Percentiles rank a stretch among this genome's conserved stretches.
Evolutionary conservation across 345 rosid genomes (phyloP).

Genomic region (Linum lewisii): DNA sequence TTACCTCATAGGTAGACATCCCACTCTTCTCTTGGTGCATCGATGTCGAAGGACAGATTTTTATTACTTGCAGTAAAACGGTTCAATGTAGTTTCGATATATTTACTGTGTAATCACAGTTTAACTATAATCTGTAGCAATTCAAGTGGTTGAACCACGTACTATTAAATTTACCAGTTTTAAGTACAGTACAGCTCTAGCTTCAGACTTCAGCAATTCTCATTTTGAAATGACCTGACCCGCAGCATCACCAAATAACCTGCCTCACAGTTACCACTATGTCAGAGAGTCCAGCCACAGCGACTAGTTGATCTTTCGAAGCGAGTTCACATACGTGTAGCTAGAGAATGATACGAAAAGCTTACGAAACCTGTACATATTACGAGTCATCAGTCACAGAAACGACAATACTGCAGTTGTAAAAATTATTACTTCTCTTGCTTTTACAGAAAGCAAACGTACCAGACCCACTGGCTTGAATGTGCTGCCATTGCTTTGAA

Average conservation of each 20-base stretch:
- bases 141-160: too few relatives aligned
- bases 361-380: slow-evolving; percentile 62
- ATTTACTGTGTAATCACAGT: too few relatives aligned
- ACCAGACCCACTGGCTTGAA: slow-evolving; percentile 88
- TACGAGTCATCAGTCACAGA: not conserved
- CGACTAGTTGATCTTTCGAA: slow-evolving; percentile 30
- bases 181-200: too few relatives aligned
- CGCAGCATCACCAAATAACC: not conserved
- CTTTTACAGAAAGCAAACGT: slow-evolving; percentile 14
- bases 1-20: too few relatives aligned
- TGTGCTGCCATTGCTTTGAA: slow-evolving; percentile 69
- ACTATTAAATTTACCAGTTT: too few relatives aligned
- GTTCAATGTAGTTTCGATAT: too few relatives aligned
- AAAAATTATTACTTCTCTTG: not conserved
- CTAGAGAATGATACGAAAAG: slow-evolving; percentile 77
- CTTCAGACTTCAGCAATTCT: too few relatives aligned
- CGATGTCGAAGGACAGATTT: too few relatives aligned
- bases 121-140: too few relatives aligned
- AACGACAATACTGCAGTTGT: not conserved
- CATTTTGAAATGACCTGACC: too few relatives aligned
- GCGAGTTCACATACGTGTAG: slow-evolving; percentile 51
- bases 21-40: too few relatives aligned
- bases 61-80: too few relatives aligned
- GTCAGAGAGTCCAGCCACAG: not conserved
- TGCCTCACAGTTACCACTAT: not conserved